A percentile compares a stretch with the other conserved stretches of the same genome.
These are phyloP conservation scores for Ramaria rubella DNA, from an alignment of 768 basidiomycete genomes.

Conservation along the genomic window DNA sequence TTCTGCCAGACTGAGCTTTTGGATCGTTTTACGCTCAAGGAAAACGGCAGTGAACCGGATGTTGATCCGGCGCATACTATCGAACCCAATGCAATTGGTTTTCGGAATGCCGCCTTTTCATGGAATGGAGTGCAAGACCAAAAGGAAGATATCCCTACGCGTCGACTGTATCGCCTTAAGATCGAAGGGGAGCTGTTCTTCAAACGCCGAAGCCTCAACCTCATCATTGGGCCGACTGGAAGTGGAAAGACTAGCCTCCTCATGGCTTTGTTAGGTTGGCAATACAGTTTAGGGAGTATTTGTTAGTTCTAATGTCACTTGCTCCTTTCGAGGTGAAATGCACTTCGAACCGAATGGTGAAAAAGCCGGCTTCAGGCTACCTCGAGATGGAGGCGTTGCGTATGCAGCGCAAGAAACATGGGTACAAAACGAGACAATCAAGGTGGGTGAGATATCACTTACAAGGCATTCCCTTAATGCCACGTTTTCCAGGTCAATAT, in stretches of 20 bases:
- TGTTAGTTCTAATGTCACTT: not conserved
- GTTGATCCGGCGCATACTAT: constrained; percentile 10
- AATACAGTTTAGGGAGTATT: not conserved
- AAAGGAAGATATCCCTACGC: constrained; percentile 24
- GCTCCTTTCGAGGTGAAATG: constrained; percentile 44
- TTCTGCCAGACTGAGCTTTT: constrained; percentile 26
- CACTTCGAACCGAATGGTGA: constrained; percentile 47
- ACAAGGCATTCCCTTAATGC: not conserved
- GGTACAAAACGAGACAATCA: constrained; percentile 77
- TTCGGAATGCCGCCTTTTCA: constrained; percentile 47
- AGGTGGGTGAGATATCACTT: constrained; percentile 28
- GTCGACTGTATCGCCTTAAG: constrained; percentile 42
- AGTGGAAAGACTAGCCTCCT: constrained; percentile 43
- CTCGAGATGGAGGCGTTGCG: constrained; percentile 60
- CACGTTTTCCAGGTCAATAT: constrained; percentile 48
- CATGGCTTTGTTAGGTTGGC: constrained; percentile 52
- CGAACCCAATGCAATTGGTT: constrained; percentile 37
- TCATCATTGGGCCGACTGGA: constrained; percentile 16
- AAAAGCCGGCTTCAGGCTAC: constrained; percentile 63
- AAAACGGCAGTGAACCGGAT: constrained; percentile 7
- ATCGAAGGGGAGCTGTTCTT: constrained; percentile 52
- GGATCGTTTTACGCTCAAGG: constrained; percentile 20
- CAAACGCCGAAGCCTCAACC: constrained; percentile 33
- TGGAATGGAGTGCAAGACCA: constrained; percentile 42
- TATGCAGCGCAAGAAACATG: constrained; percentile 83